Evolutionary conservation across 2,329 filamentous ascomycete species (phyloP), one percentile per base, ranked within the genome.

Genomic region (Bisporella sp.): DNA sequence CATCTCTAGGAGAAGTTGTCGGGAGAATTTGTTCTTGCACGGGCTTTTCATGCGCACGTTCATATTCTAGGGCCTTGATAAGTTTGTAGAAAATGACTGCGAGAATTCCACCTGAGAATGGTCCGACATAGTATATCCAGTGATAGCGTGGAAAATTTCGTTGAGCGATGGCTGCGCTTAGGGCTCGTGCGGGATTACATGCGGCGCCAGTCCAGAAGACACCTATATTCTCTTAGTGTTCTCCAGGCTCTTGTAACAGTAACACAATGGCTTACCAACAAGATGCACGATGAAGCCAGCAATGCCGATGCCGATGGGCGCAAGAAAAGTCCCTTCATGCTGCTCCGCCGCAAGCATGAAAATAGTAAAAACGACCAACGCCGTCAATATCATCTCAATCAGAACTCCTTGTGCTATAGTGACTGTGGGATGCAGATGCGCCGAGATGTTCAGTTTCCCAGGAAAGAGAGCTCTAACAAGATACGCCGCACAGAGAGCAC

Each of bases 121-220:
- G 78, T 0, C 76, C 77, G 5, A 79, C 50, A 56, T 68, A 70
- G 57, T 76, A 76, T 35, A 75, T 73, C 72, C 73, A 75, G 54
- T 74, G 72, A 49, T 74, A 69, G 5, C 52, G 46, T 12, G 67
- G 64, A 50, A 75, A 75, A 1, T 60, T 65, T 6, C 60, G 58
- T 1, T 66, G 69, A 21, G 72, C 64, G 37, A 75, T 71, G 53
- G 68, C 71, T 2, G 73, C 73, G 2, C 71, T 73, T 50, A 76
- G 72, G 31, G 68, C 71, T 44, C 73, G 68, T 5, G 73, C 69
- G 4, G 73, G 73, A 54, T 75, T 76, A 12, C 75, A 63, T 6
- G 69, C 72, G 29, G 71, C 73, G 13, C 73, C 73, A 4, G 73
- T 75, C 49, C 71, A 75, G 56, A 70, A 71, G 12, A 75, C 71